Conservation (phyloP, 2,329 filamentous ascomycete genomes). For the Aspergillus clavatus region DNA sequence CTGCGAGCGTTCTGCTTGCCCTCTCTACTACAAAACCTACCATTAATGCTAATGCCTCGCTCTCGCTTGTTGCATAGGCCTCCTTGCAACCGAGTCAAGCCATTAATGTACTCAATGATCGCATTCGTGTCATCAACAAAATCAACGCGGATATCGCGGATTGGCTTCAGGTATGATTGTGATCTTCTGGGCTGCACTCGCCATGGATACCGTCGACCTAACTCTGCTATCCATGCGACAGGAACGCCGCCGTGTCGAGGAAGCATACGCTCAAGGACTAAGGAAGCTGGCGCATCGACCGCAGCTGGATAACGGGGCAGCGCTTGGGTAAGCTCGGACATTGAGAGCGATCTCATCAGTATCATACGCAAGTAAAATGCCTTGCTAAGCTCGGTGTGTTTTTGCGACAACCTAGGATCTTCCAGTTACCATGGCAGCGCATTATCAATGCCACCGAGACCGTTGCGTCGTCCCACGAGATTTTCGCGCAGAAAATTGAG, state of each 20-base stretch:
- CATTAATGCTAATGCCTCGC: not conserved
- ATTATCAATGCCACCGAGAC: constrained; percentile 74
- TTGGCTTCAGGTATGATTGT: constrained; percentile 76
- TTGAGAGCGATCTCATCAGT: not conserved
- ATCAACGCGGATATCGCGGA: constrained; percentile 90
- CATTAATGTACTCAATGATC: constrained; percentile 74
- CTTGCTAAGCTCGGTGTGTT: constrained; percentile 15
- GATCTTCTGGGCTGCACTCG: constrained; percentile 6
- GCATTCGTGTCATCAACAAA: constrained; percentile 78
- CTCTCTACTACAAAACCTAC: not conserved
- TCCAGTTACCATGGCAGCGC: constrained; percentile 84
- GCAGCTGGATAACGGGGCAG: constrained; percentile 68
- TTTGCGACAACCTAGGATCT: constrained; percentile 59
- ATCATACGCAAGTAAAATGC: not conserved
- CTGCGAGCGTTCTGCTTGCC: not conserved
- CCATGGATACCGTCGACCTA: constrained; percentile 3
- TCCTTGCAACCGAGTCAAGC: constrained; percentile 77
- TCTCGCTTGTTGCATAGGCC: constrained; percentile 51
- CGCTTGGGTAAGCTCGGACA: constrained; percentile 69
- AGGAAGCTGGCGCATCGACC: constrained; percentile 73
- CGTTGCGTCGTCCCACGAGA: constrained; percentile 77
- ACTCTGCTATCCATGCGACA: constrained; percentile 37
- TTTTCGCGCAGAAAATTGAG: constrained; percentile 75
- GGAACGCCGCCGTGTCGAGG: constrained; percentile 91
- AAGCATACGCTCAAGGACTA: constrained; percentile 77